Conservation (phyloP, 2,329 filamentous ascomycete genomes). For the Endothia cerciana region DNA sequence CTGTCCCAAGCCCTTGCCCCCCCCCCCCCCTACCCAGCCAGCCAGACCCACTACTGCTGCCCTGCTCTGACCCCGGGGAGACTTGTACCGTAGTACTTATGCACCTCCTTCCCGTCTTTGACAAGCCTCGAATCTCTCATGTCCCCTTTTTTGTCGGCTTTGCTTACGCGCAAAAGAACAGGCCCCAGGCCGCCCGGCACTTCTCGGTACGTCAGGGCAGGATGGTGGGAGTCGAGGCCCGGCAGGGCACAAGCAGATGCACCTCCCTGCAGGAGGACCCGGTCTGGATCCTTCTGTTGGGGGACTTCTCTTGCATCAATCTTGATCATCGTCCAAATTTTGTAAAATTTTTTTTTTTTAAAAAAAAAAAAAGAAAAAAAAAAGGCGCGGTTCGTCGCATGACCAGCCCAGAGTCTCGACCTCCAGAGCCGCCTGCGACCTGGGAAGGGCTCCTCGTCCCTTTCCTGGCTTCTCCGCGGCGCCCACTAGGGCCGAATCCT, state of each 20-base stretch:
- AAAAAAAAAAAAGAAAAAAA: no score
- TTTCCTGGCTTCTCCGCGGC: not conserved
- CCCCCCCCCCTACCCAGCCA: constrained; percentile 12
- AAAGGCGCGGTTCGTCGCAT: not conserved
- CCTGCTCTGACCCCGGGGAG: not conserved
- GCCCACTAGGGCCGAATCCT: not conserved
- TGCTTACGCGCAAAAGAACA: not conserved
- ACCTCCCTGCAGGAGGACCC: not conserved
- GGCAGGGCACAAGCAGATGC: not conserved
- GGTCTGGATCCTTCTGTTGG: not conserved
- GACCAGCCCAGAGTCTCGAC: constrained; percentile 1
- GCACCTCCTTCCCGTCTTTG: constrained; percentile 26
- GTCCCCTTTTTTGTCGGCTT: constrained; percentile 5
- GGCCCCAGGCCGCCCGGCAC: constrained; percentile 2
- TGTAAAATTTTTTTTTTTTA: no score
- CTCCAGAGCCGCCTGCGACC: not conserved
- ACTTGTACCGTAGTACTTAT: not conserved
- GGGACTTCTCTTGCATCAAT: not conserved
- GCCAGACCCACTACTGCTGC: constrained; percentile 13
- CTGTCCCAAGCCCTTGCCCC: constrained; percentile 10
- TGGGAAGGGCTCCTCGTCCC: not conserved
- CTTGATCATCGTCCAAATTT: not conserved
- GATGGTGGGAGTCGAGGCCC: not conserved
- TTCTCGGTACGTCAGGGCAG: not conserved
- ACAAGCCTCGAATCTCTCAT: constrained; percentile 15